A percentile compares a stretch with the other conserved stretches of the same genome.
Conservation (phyloP, 148 eudicot species). For the Vaccinium myrtillus region DNA sequence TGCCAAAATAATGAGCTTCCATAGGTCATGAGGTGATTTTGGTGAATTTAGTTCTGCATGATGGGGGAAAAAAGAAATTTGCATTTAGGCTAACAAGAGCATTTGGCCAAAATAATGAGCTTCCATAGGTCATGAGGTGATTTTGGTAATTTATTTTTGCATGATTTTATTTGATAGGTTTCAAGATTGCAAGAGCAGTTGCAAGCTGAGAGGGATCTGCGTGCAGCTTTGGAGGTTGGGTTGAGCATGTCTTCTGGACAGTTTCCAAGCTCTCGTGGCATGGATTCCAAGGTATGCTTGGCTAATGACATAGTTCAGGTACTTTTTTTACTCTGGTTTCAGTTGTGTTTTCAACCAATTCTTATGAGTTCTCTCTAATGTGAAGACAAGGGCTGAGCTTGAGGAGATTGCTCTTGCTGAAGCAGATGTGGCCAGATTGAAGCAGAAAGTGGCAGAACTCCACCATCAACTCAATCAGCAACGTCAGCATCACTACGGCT, state of each 20-base stretch:
- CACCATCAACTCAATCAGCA: conserved; percentile 98
- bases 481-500: conserved; percentile 81
- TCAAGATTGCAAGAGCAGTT: conserved; percentile 97
- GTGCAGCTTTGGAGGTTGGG: conserved; percentile 97
- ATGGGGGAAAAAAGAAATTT: background rate
- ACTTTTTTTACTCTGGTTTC: background rate
- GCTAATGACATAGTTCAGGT: background rate
- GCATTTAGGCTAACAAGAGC: background rate
- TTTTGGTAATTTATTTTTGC: background rate
- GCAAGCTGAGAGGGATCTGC: conserved; percentile 96
- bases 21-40: background rate
- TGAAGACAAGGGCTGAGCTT: conserved; percentile 97
- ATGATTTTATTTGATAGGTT: conserved; percentile 48
- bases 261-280: conserved; percentile 69
- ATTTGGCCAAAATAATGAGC: conserved; percentile 1
- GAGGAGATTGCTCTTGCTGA: conserved; percentile 99
- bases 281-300: conserved; percentile 86
- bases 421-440: conserved; percentile 94
- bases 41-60: background rate
- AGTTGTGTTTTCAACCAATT: background rate
- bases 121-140: background rate
- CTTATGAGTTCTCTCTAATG: conserved; percentile 21
- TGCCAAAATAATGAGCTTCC: background rate
- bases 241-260: conserved; percentile 96
- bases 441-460: conserved; percentile 95